Base-by-base conservation (phyloP, 331 rosid genomes). In the Malus hybrid region DNA sequence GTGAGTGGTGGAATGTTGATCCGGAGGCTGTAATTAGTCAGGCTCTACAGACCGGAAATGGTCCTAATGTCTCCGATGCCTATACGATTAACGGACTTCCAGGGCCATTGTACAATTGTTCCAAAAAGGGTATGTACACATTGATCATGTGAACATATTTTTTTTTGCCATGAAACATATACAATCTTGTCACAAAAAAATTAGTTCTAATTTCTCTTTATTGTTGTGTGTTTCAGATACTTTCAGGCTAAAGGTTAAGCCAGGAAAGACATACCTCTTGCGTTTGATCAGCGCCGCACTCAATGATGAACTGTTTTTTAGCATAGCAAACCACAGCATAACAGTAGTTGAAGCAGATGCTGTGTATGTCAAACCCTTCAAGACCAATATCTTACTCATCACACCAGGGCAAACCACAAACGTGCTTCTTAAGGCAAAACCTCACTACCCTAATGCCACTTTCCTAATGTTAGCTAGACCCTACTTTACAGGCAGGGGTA, bases 1-100 rank as follows among this genome's bases (percentile, higher is more conserved):
- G 86, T 24, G 85, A 80, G 78, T 82, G 90, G 88, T 83, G 86
- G 88, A 85, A 82, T 39, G 83, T 46, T 78, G 77, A 88, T 76
- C 44, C 86, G 2, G 90, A 86, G 65, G 80, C 77, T 56, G 84
- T 88, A 19, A 79, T 88, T 69, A 75, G 69, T 11, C 76, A 73
- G 59, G 70, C 90, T 70, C 84, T 80, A 65, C 86, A 69, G 54
- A 80, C 83, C 1, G 83, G 88, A 42, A 79, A 11, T 32, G 88
- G 75, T 52, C 87, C 86, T 18, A 87, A 82, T 80, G 84, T 84
- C 65, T 84, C 86, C 2, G 80, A 80, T 76, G 86, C 91, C 29
- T 80, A 70, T 24, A 24, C 24, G 24, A 24, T 24, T 24, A 24
- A 24, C 24, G 24, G 24, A 24, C 24, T 24, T 24, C 83, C 83